These are phyloP conservation scores for Tuber indicum DNA, from an alignment of 495 filamentous ascomycete genomes.

Conservation along the genomic window DNA sequence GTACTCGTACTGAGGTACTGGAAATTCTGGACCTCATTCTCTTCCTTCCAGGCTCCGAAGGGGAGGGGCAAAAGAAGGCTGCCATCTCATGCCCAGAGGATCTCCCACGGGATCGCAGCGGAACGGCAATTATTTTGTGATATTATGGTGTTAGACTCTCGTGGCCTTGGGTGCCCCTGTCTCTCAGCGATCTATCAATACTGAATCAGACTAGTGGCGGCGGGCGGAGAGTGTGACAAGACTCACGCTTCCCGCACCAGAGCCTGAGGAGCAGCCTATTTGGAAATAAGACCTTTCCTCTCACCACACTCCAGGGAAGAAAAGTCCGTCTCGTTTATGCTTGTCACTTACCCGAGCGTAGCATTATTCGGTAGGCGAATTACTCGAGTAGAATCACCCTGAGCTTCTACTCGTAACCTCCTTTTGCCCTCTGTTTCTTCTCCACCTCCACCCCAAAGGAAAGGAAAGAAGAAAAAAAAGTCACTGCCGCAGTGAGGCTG, in stretches of 20 bases:
- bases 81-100: background rate
- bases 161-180: conserved; percentile 1
- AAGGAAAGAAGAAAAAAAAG: background rate
- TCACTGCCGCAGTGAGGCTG: background rate
- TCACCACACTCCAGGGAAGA: background rate
- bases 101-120: background rate
- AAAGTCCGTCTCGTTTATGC: background rate
- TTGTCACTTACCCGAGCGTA: background rate
- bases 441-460: background rate
- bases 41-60: background rate
- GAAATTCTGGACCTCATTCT: background rate
- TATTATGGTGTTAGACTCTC: background rate
- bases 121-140: background rate
- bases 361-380: background rate
- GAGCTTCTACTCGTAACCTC: background rate
- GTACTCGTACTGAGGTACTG: background rate
- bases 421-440: background rate
- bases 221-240: conserved; percentile 3
- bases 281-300: background rate
- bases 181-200: background rate
- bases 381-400: background rate
- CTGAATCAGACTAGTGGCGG: background rate
- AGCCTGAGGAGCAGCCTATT: background rate
- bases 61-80: background rate
- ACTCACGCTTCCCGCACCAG: background rate